Evolutionary conservation across 2,329 filamentous ascomycete genomes (phyloP), one percentile per base, ranked within the genome.

Genomic region (Fusarium setosum): DNA sequence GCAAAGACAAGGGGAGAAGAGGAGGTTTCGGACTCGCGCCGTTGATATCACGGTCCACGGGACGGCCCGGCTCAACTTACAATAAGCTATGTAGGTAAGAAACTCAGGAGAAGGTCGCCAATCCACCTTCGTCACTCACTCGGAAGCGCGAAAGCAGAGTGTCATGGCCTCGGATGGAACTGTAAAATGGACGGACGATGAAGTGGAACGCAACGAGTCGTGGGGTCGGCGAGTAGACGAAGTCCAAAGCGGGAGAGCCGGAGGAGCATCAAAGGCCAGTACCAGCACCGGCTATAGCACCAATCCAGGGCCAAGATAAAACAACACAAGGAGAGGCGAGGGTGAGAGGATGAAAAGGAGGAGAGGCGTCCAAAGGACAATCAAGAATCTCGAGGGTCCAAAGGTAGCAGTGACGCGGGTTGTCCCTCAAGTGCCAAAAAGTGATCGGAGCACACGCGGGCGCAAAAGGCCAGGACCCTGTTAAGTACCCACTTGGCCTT

Each of bases 361-460:
- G 55, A 64, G 58, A 60, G 59, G 65, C 58, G 55, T 48, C 37
- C 51, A 55, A 41, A 59, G 41, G 53, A 62, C 35, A 56, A 40
- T 56, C 38, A 52, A 64, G 52, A 67, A 49, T 60, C 44, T 65
- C 31, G 60, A 65, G 67, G 61, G 59, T 59, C 56, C 59, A 55
- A 42, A 61, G 64, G 57, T 57, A 38, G n/a, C n/a, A 56, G 61
- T 62, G 65, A 68, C 63, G 65, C 67, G 56, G 59, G 53, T 56
- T 60, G 37, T 50, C 58, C 45, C 63, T 57, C 53, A 51, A 44
- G 47, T 47, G 48, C 68, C 63, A 67, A 59, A 65, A 50, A 61
- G 56, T 62, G 70, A 72, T 72, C 71, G 62, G 61, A 67, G 70
- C 67, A 65, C 61, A 68, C 63, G 55, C 65, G 63, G 62, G 64